Evolutionary conservation across 2,329 filamentous ascomycete species (phyloP).

Genomic region (Dothiorella sarmentorum): DNA sequence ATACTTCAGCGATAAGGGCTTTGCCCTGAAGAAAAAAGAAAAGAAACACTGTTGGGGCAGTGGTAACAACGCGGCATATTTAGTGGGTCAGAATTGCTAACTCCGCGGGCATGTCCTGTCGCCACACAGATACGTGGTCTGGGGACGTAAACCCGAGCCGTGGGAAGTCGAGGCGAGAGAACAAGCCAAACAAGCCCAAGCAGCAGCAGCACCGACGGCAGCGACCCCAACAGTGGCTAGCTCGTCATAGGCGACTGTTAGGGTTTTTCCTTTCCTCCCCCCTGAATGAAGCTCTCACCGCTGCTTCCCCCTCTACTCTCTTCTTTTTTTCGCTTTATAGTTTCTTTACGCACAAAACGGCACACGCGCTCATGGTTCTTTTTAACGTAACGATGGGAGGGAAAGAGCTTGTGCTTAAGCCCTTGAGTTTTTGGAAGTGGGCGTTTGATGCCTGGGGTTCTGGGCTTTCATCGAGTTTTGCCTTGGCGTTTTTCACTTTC

Average conservation of each 20-base stretch:
- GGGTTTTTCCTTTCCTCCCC: too few species aligned
- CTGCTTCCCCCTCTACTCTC: neutral
- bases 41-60: neutral
- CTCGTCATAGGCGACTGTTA: too few species aligned
- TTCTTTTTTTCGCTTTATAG: neutral
- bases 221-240: too few species aligned
- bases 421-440: too few species aligned
- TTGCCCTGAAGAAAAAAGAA: too few species aligned
- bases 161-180: conserved; percentile 4
- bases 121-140: conserved; percentile 20
- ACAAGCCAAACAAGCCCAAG: neutral
- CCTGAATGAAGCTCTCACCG: too few species aligned
- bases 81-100: conserved; percentile 12
- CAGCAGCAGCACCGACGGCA: neutral
- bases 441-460: neutral
- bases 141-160: conserved; percentile 19
- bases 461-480: neutral
- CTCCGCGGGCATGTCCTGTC: conserved; percentile 5
- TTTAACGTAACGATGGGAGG: too few species aligned
- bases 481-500: neutral
- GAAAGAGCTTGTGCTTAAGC: too few species aligned
- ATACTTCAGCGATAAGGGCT: too few species aligned
- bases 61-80: neutral
- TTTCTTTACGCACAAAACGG: neutral
- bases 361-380: too few species aligned